Evolutionary conservation across 2,329 filamentous ascomycete genomes (phyloP), one percentile per base, ranked within the genome.

Genomic region (Neofusicoccum umdonicola): DNA sequence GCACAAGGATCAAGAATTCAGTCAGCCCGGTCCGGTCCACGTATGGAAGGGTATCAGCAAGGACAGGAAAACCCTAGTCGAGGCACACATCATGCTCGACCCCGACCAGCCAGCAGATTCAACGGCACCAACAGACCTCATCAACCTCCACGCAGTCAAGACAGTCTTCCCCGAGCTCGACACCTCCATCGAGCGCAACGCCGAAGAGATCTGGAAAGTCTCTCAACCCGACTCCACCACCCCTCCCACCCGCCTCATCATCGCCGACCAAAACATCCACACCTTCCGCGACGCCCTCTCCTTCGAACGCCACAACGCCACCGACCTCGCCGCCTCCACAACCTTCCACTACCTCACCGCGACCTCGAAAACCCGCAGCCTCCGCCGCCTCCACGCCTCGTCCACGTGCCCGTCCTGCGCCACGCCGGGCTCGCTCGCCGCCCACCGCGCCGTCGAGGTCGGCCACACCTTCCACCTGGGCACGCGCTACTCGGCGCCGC

Each of bases 401-500:
- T 50, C 58, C 5, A 41, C 41, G 13, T 65, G 51, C 39, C 58
- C 64, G 2, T 35, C 64, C 9, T 63, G 51, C 27, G 27, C 64
- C 3, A 17, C 2, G 7, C 75, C 44, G 66, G 27, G 76, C 51
- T 73, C 72, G 51, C 67, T 75, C 44, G 66, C 73, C 58, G 76
- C 72, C 72, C 69, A 62, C 65, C 88, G 85, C 67, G 91, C 93
- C 7, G 89, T 98, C 57, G 95, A 99, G 78, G 84, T 98, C 15
- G 95, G 92, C 0, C 95, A 99, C 77, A 98, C 95, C 0, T 99
- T 99, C 79, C 89, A 96, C 75, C 87, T 99, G 1, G 93, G 94
- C 11, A 93, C 91, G 1, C 87, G 93, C 35, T 99, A 99, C 79
- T 93, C 90, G 27, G 82, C 86, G 19, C 89, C 92, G 0, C 82